Percentiles rank a stretch among this genome's conserved stretches.
These are phyloP conservation scores for Phalaenopsis hybrid DNA, from an alignment of 116 monocot genomes.

Conservation along the genomic window DNA sequence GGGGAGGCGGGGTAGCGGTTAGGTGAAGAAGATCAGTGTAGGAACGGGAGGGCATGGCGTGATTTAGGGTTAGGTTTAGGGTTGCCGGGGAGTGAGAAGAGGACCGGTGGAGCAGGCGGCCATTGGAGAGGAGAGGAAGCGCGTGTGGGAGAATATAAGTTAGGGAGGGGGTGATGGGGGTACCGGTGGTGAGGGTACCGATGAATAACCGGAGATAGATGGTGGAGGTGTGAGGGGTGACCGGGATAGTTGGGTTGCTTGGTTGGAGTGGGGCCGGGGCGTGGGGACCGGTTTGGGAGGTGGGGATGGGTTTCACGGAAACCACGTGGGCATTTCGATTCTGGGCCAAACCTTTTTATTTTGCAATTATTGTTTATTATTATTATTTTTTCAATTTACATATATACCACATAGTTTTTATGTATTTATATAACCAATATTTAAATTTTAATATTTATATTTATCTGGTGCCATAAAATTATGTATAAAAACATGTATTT, in stretches of 20 bases:
- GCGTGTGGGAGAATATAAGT: not conserved
- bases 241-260: not conserved
- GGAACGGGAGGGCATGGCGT: slow-evolving; percentile 30
- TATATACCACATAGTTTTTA: no score
- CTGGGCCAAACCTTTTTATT: not conserved
- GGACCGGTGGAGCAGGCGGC: not conserved
- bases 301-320: not conserved
- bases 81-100: not conserved
- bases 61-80: slow-evolving; percentile 6
- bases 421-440: no score
- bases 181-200: not conserved
- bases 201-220: not conserved
- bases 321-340: not conserved
- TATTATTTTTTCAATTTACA: no score
- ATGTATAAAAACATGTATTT: no score
- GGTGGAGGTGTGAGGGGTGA: not conserved
- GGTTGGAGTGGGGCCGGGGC: not conserved
- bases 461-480: no score
- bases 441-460: no score
- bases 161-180: not conserved
- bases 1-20: not conserved
- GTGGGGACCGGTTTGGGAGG: not conserved
- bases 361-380: no score
- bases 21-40: slow-evolving; percentile 29
- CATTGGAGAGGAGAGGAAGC: not conserved